These are phyloP conservation scores for Penicillium ochrochloron DNA, from an alignment of 495 filamentous ascomycete species.

Conservation along the genomic window DNA sequence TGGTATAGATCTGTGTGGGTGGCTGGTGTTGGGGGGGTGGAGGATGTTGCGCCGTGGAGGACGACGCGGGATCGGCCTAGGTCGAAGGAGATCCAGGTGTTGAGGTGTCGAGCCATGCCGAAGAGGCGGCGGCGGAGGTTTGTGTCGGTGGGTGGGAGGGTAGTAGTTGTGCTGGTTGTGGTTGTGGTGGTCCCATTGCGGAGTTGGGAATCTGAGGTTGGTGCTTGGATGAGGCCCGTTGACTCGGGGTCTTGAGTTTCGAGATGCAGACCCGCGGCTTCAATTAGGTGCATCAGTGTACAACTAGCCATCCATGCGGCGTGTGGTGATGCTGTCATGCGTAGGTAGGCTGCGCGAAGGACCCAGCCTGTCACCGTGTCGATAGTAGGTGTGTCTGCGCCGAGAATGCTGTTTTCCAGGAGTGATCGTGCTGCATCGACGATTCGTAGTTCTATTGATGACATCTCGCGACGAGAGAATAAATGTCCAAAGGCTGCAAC, in stretches of 20 bases:
- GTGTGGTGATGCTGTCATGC: constrained; percentile 57
- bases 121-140: constrained; percentile 51
- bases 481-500: constrained; percentile 53
- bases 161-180: neutral
- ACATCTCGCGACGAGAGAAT: constrained; percentile 46
- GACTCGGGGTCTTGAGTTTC: constrained; percentile 38
- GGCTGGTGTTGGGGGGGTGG: constrained; percentile 16
- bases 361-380: constrained; percentile 56
- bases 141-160: constrained; percentile 28
- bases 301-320: constrained; percentile 60
- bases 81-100: constrained; percentile 58
- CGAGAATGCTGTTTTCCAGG: constrained; percentile 47
- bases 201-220: constrained; percentile 17
- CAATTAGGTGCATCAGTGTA: constrained; percentile 58
- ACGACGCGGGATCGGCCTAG: constrained; percentile 56
- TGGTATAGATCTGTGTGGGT: constrained; percentile 41
- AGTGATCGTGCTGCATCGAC: constrained; percentile 46
- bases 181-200: neutral
- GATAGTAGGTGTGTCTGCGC: constrained; percentile 36
- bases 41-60: constrained; percentile 43
- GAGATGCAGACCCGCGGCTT: constrained; percentile 56
- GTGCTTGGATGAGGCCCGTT: constrained; percentile 15
- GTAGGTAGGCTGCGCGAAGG: constrained; percentile 56
- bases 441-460: constrained; percentile 39
- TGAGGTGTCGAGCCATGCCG: constrained; percentile 56